phyloP scores from a whole-genome alignment of 2,329 filamentous ascomycete species.

The Pyrenochaeta sp. region DNA sequence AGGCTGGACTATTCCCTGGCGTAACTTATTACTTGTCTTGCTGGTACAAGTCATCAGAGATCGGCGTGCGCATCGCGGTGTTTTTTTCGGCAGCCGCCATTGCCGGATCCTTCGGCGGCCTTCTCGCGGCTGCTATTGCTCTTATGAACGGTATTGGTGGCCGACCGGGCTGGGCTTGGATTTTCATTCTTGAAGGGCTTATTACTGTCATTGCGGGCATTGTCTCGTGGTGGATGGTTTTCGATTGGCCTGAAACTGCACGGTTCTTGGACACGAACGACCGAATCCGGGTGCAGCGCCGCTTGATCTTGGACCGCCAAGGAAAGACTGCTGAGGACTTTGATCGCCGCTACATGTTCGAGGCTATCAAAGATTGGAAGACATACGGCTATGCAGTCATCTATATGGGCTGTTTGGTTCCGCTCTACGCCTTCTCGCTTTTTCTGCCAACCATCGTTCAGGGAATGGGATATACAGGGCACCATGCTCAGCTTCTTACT shows the following conservation, averaged over 20 bases:
- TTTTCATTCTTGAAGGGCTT: slow-evolving; percentile 45
- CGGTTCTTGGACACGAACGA: slow-evolving; percentile 62
- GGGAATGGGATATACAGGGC: slow-evolving; percentile 62
- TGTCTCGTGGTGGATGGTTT: slow-evolving; percentile 64
- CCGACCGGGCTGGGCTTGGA: slow-evolving; percentile 33
- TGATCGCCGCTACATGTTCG: slow-evolving; percentile 49
- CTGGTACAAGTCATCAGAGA: neutral
- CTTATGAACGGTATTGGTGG: neutral
- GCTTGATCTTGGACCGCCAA: slow-evolving; percentile 73
- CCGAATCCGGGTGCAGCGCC: slow-evolving; percentile 65
- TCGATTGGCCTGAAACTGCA: slow-evolving; percentile 69
- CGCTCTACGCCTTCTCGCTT: slow-evolving; percentile 45
- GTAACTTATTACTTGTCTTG: neutral
- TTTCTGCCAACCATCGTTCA: slow-evolving; percentile 58
- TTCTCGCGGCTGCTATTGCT: neutral
- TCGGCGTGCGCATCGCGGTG: neutral
- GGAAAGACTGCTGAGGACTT: slow-evolving; percentile 63
- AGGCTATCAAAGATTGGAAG: slow-evolving; percentile 58
- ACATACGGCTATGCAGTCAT: slow-evolving; percentile 64
- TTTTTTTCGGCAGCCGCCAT: neutral
- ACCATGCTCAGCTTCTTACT: slow-evolving; percentile 73
- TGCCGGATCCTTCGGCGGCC: neutral
- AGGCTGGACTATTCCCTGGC: neutral
- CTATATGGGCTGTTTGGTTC: slow-evolving; percentile 67
- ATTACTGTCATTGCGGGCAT: slow-evolving; percentile 23